Conservation (phyloP, 805 yeast genomes). For the Blastobotrys muscicola region DNA sequence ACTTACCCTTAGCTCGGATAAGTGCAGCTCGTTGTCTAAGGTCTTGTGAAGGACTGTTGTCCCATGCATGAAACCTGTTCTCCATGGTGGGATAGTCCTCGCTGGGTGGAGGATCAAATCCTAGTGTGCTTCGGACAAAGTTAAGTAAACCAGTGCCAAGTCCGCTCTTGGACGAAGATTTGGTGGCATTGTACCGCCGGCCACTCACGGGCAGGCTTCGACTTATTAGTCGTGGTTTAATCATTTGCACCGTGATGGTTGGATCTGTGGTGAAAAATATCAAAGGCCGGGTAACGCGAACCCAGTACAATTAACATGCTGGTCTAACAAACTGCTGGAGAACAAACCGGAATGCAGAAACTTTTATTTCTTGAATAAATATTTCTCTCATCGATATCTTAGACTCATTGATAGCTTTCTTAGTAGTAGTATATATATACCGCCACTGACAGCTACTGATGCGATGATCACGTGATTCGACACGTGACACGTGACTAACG, state of each 20-base stretch:
- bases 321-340: background rate
- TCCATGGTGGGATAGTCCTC: constrained; percentile 61
- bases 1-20: constrained; percentile 75
- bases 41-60: constrained; percentile 80
- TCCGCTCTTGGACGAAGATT: background rate
- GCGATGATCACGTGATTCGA: no score
- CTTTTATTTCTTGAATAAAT: no score
- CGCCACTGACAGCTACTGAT: no score
- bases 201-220: background rate
- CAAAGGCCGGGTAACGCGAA: background rate
- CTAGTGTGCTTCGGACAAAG: constrained; percentile 31
- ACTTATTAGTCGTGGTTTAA: background rate
- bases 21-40: constrained; percentile 85
- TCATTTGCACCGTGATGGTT: no score
- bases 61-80: constrained; percentile 81
- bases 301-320: background rate
- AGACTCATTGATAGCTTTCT: no score
- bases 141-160: constrained; percentile 13
- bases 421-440: no score
- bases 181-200: background rate
- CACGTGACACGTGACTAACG: no score
- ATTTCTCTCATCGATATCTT: background rate
- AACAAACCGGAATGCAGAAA: background rate
- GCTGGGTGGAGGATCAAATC: constrained; percentile 54
- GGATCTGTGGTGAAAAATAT: no score